phyloP scores from a whole-genome alignment of 306 rosid genomes.

The Betula pendula region DNA sequence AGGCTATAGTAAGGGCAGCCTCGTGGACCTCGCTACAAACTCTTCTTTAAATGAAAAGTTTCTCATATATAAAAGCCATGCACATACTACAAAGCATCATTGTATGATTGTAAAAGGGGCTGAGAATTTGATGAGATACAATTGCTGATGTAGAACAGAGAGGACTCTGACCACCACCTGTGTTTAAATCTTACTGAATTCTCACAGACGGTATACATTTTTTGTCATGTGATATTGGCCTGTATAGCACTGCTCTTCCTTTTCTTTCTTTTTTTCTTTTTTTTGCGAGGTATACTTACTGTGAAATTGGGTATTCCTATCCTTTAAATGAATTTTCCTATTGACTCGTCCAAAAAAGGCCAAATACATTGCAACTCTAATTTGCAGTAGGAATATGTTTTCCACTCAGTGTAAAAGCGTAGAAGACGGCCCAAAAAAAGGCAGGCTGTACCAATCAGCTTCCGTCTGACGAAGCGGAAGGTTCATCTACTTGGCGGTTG shows the following conservation, averaged over 20 bases:
- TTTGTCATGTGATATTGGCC: background rate
- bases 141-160: background rate
- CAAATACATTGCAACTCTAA: background rate
- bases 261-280: background rate
- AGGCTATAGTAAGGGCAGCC: too few species aligned
- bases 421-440: background rate
- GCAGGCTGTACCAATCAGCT: conserved; percentile 18
- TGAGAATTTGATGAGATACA: background rate
- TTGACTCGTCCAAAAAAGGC: background rate
- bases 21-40: too few species aligned
- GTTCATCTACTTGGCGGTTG: conserved; percentile 36
- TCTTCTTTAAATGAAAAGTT: too few species aligned
- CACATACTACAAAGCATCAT: background rate
- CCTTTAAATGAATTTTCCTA: background rate
- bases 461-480: conserved; percentile 31
- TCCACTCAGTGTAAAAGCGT: background rate
- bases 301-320: background rate
- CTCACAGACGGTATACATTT: too few species aligned
- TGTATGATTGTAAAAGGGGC: too few species aligned
- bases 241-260: background rate
- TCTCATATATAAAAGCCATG: background rate
- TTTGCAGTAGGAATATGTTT: background rate
- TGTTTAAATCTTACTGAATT: too few species aligned
- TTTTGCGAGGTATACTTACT: background rate
- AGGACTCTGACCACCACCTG: too few species aligned